Percentiles rank a stretch among this genome's conserved stretches.
Evolutionary conservation across 805 yeast genomes (phyloP).

Genomic region (Maudiozyma serrabonitensis): DNA sequence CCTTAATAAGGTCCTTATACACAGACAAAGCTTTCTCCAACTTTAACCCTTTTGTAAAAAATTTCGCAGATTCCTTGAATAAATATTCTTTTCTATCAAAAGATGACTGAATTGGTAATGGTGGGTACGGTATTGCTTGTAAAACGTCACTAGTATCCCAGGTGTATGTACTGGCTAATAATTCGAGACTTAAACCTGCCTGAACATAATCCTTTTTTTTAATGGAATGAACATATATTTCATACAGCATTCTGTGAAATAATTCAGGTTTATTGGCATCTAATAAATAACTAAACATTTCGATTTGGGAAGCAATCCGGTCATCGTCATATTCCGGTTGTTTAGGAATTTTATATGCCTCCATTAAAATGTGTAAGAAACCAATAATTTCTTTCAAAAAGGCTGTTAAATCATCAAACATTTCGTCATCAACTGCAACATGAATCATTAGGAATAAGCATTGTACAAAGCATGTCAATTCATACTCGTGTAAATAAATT

Average conservation of each 20-base stretch:
- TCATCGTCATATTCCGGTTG: conserved; percentile 84
- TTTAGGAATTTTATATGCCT: conserved; percentile 62
- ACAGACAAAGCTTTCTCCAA: conserved; percentile 73
- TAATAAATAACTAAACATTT: conserved; percentile 65
- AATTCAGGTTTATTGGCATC: conserved; percentile 72
- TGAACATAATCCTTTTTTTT: conserved; percentile 57
- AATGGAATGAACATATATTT: conserved; percentile 57
- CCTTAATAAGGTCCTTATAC: conserved; percentile 66
- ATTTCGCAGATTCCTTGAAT: conserved; percentile 58
- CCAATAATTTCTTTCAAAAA: conserved; percentile 48
- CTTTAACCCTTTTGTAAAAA: conserved; percentile 60
- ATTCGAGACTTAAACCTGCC: conserved; percentile 73
- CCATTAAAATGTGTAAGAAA: conserved; percentile 55
- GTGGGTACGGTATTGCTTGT: conserved; percentile 52
- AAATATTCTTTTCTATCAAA: conserved; percentile 74
- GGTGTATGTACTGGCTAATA: conserved; percentile 63
- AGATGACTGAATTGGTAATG: conserved; percentile 68
- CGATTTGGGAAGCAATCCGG: conserved; percentile 68
- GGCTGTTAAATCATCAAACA: conserved; percentile 39
- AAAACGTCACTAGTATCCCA: conserved; percentile 58
- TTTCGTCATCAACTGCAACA: conserved; percentile 48
- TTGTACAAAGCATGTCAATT: conserved; percentile 14
- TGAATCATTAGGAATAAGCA: conserved; percentile 14
- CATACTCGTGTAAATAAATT: conserved; percentile 17
- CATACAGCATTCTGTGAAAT: conserved; percentile 68